Evolutionary conservation across 2,329 filamentous ascomycete species (phyloP), one percentile per base, ranked within the genome.

Genomic region (Alternaria gaisen): DNA sequence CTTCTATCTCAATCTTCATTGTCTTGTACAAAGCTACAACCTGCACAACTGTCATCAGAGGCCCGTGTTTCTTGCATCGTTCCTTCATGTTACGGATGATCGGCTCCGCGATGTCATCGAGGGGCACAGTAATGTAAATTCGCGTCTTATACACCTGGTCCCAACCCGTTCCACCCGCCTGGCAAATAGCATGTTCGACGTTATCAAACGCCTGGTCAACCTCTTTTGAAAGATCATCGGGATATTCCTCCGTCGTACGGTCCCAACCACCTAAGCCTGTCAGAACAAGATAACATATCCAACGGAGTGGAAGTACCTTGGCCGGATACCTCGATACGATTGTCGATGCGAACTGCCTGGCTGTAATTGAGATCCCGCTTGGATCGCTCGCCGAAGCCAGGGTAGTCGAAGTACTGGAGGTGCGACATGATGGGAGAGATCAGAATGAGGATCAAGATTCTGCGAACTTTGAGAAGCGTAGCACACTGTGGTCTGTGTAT

Each of bases 141-240:
- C 69, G 59, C 4, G 66, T 43, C 28, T 71, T 74, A 56, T 73
- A 76, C 0, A 87, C 84, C 60, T 87, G 83, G 10, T 74, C 70
- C 81, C 83, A 84, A 1, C 84, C 84, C 53, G 83, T 81, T 0
- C 83, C 84, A 2, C 87, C 86, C 0, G 84, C 85, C 11, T 82
- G 67, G 42, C 80, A 80, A 7, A 88, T 72, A 40, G 76, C 79
- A n/a, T 78, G 70, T 2, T 88, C 83, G 11, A 88, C 82, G 58
- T 88, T 88, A 12, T 69, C 74, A 63, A 88, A 88, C 0, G 85
- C 83, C 44, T 71, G 71, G 12, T 69, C 67, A n/a, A 76, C 57
- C 59, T 76, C 69, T 2, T 56, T 57, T 1, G 53, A 44, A 24
- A 73, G 34, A 9, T 61, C 51, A 4, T 61, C 47, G 9, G 71